Evolutionary conservation across 2,329 filamentous ascomycete species (phyloP).

Genomic region (Geosmithia morbida): DNA sequence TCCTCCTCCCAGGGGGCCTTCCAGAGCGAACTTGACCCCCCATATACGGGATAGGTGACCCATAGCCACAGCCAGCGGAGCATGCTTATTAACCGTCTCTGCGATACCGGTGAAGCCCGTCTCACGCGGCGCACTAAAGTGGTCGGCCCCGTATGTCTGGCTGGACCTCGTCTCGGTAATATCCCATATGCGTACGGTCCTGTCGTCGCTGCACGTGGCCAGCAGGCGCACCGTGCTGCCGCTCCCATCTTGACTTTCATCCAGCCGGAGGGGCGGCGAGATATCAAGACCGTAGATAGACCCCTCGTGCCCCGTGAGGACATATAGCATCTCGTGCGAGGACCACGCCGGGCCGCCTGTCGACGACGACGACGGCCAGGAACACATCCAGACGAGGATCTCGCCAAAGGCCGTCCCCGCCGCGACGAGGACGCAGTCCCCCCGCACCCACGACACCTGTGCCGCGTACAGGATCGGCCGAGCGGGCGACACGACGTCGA

Average conservation of each 20-base stretch:
- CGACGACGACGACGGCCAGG: not conserved
- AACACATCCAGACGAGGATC: slow-evolving; percentile 75
- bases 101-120: slow-evolving; percentile 38
- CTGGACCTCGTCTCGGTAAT: slow-evolving; percentile 39
- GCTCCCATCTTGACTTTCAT: slow-evolving; percentile 13
- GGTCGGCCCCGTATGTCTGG: slow-evolving; percentile 1
- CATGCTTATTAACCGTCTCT: slow-evolving; percentile 7
- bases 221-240: slow-evolving; percentile 47
- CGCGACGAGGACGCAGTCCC: slow-evolving; percentile 54
- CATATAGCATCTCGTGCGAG: slow-evolving; percentile 29
- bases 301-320: slow-evolving; percentile 64
- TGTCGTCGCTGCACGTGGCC: slow-evolving; percentile 87
- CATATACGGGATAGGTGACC: slow-evolving; percentile 85
- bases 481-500: slow-evolving; percentile 45
- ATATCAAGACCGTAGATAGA: slow-evolving; percentile 86
- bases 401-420: slow-evolving; percentile 92
- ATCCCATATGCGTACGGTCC: slow-evolving; percentile 81
- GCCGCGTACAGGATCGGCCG: slow-evolving; percentile 83
- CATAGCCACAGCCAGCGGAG: slow-evolving; percentile 58
- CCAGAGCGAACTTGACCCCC: slow-evolving; percentile 55
- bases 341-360: not conserved
- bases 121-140: slow-evolving; percentile 26
- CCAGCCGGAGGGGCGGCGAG: slow-evolving; percentile 36
- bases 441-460: slow-evolving; percentile 48
- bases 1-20: not conserved